phyloP scores from a whole-genome alignment of 306 rosid genomes.

The Rosa multiflora region DNA sequence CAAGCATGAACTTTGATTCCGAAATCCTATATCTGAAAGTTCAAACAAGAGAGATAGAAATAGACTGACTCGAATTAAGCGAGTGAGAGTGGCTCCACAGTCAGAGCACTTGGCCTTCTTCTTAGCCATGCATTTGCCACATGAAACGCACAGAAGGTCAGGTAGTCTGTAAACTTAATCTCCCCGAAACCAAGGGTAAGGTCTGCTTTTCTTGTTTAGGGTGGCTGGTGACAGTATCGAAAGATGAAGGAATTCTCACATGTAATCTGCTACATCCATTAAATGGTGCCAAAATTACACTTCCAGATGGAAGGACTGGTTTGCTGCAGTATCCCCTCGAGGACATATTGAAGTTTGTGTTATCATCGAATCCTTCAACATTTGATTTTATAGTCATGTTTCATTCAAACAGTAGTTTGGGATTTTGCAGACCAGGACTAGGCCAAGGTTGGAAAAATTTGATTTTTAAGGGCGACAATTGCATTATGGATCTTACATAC shows the following conservation, averaged over 20 bases:
- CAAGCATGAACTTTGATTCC: conserved; percentile 2
- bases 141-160: conserved; percentile 47
- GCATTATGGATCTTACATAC: background rate
- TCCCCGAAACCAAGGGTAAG: background rate
- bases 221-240: background rate
- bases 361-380: background rate
- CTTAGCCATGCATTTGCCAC: conserved; percentile 84
- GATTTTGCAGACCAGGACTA: background rate
- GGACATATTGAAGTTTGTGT: background rate
- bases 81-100: conserved; percentile 67
- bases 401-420: background rate
- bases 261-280: background rate
- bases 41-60: conserved; percentile 1
- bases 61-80: conserved; percentile 66
- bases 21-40: background rate
- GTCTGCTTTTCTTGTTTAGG: background rate
- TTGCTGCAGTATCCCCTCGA: background rate
- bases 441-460: background rate
- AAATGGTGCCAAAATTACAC: background rate
- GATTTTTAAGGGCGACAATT: too few species aligned
- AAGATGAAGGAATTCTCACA: background rate
- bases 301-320: background rate
- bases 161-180: background rate
- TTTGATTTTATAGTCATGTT: background rate
- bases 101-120: conserved; percentile 63